These are phyloP conservation scores for Penicillium sp. DNA, from an alignment of 2,329 filamentous ascomycete genomes.

Conservation along the genomic window DNA sequence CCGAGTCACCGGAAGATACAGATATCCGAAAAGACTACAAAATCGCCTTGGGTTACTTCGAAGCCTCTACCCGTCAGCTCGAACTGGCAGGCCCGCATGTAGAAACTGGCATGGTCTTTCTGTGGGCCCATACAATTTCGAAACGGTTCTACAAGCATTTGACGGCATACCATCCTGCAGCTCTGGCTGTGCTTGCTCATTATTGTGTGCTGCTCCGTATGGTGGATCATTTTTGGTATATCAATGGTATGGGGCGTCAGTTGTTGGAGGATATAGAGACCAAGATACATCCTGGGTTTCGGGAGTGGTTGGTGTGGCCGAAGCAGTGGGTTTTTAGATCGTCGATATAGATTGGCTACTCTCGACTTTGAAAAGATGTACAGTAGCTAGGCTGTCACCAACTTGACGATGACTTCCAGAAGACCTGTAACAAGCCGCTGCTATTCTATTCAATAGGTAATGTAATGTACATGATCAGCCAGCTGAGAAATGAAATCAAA, in stretches of 20 bases:
- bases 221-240: conserved; percentile 16
- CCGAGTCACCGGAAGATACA: not conserved
- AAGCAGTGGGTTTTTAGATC: conserved; percentile 13
- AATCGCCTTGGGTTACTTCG: conserved; percentile 5
- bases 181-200: conserved; percentile 15
- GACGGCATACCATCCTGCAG: conserved; percentile 11
- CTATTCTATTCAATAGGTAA: no score
- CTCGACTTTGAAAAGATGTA: not conserved
- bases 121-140: conserved; percentile 18
- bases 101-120: conserved; percentile 16
- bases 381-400: not conserved
- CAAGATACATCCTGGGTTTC: conserved; percentile 11
- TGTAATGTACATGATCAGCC: no score
- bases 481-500: not conserved
- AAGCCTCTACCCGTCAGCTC: conserved; percentile 9
- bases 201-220: conserved; percentile 17
- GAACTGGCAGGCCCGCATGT: conserved; percentile 18
- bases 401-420: not conserved
- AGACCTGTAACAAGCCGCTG: not conserved
- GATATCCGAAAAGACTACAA: conserved; percentile 15
- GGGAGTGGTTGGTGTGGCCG: conserved; percentile 19
- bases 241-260: conserved; percentile 9
- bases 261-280: conserved; percentile 18
- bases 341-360: not conserved
- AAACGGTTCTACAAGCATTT: conserved; percentile 15